A percentile compares a stretch with the other conserved stretches of the same genome.
Conservation (phyloP, 805 yeast genomes). For the Myxozyma lipomycoides region DNA sequence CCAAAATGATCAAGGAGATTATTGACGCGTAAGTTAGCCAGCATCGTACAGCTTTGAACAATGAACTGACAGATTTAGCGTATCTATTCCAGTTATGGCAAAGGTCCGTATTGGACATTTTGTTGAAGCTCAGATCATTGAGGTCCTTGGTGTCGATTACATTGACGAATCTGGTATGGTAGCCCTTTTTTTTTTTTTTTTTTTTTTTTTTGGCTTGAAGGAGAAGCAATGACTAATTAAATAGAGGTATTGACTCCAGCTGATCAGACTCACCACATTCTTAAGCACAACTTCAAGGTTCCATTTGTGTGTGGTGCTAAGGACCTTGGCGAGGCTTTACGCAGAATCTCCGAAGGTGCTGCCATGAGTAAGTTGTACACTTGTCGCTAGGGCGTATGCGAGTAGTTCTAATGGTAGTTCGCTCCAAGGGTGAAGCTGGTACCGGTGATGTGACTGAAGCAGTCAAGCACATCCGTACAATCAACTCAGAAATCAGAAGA, state of each 20-base stretch:
- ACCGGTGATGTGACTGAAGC: constrained; percentile 85
- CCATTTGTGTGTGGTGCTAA: constrained; percentile 85
- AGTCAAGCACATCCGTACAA: constrained; percentile 64
- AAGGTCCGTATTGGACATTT: constrained; percentile 79
- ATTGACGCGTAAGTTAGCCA: constrained; percentile 47
- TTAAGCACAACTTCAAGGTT: constrained; percentile 56
- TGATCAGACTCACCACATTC: constrained; percentile 61
- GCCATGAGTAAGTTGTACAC: constrained; percentile 51
- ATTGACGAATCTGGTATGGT: constrained; percentile 59
- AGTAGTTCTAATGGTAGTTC: constrained; percentile 35
- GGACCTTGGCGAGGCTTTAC: constrained; percentile 74
- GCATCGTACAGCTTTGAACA: neutral
- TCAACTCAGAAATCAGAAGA: constrained; percentile 52
- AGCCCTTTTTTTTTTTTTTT: neutral
- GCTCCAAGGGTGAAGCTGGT: constrained; percentile 88
- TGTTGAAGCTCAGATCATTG: constrained; percentile 75
- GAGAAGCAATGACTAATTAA: neutral
- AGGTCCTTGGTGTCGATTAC: constrained; percentile 69
- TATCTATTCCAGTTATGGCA: constrained; percentile 64
- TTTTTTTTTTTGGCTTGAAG: neutral
- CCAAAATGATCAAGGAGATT: constrained; percentile 69
- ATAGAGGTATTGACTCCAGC: constrained; percentile 77
- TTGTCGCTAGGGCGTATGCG: neutral
- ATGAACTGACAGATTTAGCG: constrained; percentile 22
- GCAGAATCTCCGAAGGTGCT: constrained; percentile 77